A percentile compares a stretch with the other conserved stretches of the same genome.
phyloP scores from a whole-genome alignment of 2,329 filamentous ascomycete genomes.

The Arthrinium phaeospermum region DNA sequence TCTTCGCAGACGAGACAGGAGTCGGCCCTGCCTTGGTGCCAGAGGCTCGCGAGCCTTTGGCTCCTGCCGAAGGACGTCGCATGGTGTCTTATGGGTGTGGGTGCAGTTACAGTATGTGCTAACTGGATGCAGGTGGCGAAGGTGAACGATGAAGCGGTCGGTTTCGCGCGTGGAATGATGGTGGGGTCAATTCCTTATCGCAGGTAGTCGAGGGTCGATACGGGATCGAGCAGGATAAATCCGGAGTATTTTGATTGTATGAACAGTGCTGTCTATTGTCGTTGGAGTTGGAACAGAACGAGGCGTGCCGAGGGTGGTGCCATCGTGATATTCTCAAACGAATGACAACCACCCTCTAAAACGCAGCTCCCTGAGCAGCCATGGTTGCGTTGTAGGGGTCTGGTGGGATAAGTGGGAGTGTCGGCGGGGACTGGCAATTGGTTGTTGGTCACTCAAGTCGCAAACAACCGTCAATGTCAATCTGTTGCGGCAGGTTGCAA shows the following conservation, averaged over 20 bases:
- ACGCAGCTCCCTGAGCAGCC: constrained; percentile 50
- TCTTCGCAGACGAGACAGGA: constrained; percentile 44
- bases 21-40: constrained; percentile 31
- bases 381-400: not conserved
- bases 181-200: constrained; percentile 11
- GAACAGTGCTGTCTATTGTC: not conserved
- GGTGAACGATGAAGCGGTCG: constrained; percentile 3
- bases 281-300: constrained; percentile 35
- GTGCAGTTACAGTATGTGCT: not conserved
- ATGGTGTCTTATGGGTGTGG: not conserved
- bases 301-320: constrained; percentile 59
- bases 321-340: constrained; percentile 55
- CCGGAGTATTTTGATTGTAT: not conserved
- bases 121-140: constrained; percentile 11
- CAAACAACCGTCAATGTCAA: not conserved
- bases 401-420: not conserved
- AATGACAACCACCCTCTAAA: constrained; percentile 60
- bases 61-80: not conserved
- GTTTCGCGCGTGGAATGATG: constrained; percentile 10
- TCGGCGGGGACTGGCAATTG: constrained; percentile 8
- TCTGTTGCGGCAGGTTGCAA: not conserved
- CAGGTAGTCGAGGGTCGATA: not conserved
- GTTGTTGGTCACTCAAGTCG: constrained; percentile 19
- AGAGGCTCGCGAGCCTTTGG: not conserved
- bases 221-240: not conserved